phyloP scores from a whole-genome alignment of 805 yeast genomes.

The Saccharomycopsis malanga region DNA sequence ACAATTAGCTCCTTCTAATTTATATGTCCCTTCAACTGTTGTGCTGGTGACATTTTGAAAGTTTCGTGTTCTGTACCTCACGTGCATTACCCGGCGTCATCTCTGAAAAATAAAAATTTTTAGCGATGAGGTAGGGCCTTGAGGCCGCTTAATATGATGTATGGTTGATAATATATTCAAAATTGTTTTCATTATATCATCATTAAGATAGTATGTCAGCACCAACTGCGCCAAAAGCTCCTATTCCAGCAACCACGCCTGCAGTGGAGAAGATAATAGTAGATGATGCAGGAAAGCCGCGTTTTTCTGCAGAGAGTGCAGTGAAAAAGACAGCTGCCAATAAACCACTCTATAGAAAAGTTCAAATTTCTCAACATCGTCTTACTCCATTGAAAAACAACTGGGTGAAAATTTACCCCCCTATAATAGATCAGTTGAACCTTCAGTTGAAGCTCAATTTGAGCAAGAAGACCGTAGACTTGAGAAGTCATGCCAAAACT shows the following conservation, averaged over 20 bases:
- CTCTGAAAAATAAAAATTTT: too few relatives aligned
- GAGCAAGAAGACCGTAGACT: conserved; percentile 78
- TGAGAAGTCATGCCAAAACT: conserved; percentile 68
- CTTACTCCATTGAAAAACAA: conserved; percentile 85
- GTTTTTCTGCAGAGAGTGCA: conserved; percentile 61
- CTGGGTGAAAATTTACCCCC: conserved; percentile 95
- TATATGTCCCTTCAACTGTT: too few relatives aligned
- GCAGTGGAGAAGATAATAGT: conserved; percentile 35
- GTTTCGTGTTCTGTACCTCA: too few relatives aligned
- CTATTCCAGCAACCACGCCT: conserved; percentile 22
- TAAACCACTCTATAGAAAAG: conserved; percentile 79
- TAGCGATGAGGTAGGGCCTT: too few relatives aligned
- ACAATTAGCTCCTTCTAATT: too few relatives aligned
- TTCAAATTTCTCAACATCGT: conserved; percentile 95
- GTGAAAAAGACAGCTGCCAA: conserved; percentile 41
- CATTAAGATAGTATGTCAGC: conserved; percentile 24
- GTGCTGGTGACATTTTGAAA: too few relatives aligned
- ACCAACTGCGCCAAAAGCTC: conserved; percentile 44
- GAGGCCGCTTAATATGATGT: too few relatives aligned
- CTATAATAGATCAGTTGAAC: conserved; percentile 89
- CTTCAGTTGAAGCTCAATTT: conserved; percentile 94
- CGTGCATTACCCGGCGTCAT: too few relatives aligned
- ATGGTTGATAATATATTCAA: too few relatives aligned
- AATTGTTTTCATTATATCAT: too few relatives aligned
- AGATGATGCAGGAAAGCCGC: conserved; percentile 85